Evolutionary conservation across 768 basidiomycete genomes (phyloP), one percentile per base, ranked within the genome.

Genomic region (Filobasidium floriforme): DNA sequence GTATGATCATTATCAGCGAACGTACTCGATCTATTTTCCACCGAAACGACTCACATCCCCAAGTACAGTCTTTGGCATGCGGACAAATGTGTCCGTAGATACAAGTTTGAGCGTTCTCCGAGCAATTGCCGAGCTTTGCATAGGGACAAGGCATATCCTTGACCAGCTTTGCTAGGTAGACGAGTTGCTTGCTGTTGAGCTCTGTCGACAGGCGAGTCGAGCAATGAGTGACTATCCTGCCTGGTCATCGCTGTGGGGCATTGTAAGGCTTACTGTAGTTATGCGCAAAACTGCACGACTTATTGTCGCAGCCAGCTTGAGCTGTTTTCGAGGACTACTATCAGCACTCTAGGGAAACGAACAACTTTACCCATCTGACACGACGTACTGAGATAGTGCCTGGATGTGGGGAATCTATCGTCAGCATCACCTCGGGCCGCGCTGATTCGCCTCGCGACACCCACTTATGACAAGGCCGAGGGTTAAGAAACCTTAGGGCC

Each of bases 381-480:
- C 12, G 18, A 49, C 71, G 63, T 55, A 70, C 71, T 68, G 14
- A 68, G 60, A 61, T 73, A 68, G 32, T 68, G 61, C 41, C 72
- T 73, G 46, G 10, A 63, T 9, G 49, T 4, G 19, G 41, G 26
- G 3, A 51, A n/a, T 5, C 46, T 3, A 49, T 49, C 37, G 29
- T 37, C 19, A 59, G 22, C 55, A 32, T n/a, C 24, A n/a, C 14
- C 37, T 60, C 22, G 14, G 29, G 22, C 18, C 41, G 37, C 52
- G 37, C 51, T 18, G 5, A 32, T 14, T 24, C 12, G 4, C 51
- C 28, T 15, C 15, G 1, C 18, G 29, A 51, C 43, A 73, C 75
- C 71, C 69, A 76, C 75, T 73, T 71, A 66, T 76, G 75, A 68
- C 75, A 76, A 60, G 75, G 75, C 57, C 75, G 62, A 43, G 75